phyloP scores from a whole-genome alignment of 1,139 yeast species.

The Pichia inconspicua region DNA sequence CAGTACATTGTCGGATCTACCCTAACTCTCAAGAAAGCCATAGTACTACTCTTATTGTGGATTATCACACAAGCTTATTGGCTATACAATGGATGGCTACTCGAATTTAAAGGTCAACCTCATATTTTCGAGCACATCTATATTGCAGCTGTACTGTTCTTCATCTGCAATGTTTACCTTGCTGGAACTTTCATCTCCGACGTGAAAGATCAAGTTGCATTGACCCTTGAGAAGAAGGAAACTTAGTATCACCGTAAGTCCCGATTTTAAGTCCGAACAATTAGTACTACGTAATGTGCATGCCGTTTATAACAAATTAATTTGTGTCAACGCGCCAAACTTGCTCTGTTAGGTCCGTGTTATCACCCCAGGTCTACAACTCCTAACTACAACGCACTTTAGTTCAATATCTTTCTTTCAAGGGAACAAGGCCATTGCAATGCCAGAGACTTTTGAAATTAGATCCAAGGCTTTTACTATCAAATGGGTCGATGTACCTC shows the following conservation, averaged over 20 bases:
- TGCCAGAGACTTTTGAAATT: slow-evolving; percentile 77
- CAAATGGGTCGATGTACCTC: slow-evolving; percentile 81
- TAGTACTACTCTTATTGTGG: slow-evolving; percentile 42
- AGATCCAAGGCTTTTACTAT: slow-evolving; percentile 84
- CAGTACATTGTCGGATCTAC: slow-evolving; percentile 47
- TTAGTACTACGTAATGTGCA: too few relatives aligned
- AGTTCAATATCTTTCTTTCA: too few relatives aligned
- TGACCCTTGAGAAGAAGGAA: neutral
- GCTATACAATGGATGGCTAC: slow-evolving; percentile 68
- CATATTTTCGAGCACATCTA: slow-evolving; percentile 61
- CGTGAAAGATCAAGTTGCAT: slow-evolving; percentile 5
- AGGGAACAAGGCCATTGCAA: slow-evolving; percentile 20
- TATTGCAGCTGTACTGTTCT: slow-evolving; percentile 50
- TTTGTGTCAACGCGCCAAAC: too few relatives aligned
- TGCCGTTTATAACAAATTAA: too few relatives aligned
- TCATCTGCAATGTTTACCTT: slow-evolving; percentile 61
- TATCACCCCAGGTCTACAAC: too few relatives aligned
- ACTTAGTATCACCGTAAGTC: neutral
- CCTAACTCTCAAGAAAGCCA: slow-evolving; percentile 19
- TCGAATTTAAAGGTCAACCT: slow-evolving; percentile 71
- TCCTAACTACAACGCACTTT: too few relatives aligned
- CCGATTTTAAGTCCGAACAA: neutral
- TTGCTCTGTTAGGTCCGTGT: too few relatives aligned
- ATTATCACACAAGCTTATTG: slow-evolving; percentile 63
- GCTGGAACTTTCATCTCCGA: slow-evolving; percentile 52